phyloP scores from a whole-genome alignment of 257 asterid genomes.

The Solanum corneliomulleri region DNA sequence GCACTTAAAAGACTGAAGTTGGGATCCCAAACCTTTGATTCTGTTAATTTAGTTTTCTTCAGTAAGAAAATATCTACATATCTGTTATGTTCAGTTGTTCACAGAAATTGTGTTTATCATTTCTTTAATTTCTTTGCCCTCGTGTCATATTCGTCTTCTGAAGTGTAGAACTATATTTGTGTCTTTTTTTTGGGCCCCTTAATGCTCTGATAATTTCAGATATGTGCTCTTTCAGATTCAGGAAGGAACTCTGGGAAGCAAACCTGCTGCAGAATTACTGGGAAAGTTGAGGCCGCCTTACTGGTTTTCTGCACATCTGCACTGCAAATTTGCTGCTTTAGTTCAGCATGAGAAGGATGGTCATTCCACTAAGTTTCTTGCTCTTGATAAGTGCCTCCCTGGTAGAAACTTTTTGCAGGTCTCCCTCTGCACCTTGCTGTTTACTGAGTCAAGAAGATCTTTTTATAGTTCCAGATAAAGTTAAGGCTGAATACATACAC shows the following conservation, averaged over 20 bases:
- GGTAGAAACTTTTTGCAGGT: constrained; percentile 67
- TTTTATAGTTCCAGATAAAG: not conserved
- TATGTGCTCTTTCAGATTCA: constrained; percentile 32
- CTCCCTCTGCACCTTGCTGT: constrained; percentile 4
- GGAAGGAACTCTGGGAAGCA: constrained; percentile 75
- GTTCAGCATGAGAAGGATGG: constrained; percentile 71
- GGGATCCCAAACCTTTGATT: not conserved
- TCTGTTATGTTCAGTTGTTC: not conserved
- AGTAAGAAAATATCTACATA: not conserved
- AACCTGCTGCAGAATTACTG: constrained; percentile 76
- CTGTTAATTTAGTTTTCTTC: not conserved
- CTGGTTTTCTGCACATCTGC: constrained; percentile 96
- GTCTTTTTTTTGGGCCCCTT: not conserved
- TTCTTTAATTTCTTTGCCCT: not conserved
- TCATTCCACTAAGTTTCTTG: constrained; percentile 39
- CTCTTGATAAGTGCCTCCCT: constrained; percentile 36
- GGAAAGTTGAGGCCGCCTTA: constrained; percentile 61
- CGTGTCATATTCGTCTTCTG: not conserved
- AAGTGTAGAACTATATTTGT: not conserved
- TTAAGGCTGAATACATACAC: not conserved
- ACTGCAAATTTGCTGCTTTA: constrained; percentile 88
- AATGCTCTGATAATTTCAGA: not conserved
- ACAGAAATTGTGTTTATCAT: not conserved
- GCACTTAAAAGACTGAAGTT: too few species aligned
- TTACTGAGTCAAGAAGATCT: not conserved